Base-by-base conservation (phyloP, 495 filamentous ascomycete species). In the Penicillium odoratum region DNA sequence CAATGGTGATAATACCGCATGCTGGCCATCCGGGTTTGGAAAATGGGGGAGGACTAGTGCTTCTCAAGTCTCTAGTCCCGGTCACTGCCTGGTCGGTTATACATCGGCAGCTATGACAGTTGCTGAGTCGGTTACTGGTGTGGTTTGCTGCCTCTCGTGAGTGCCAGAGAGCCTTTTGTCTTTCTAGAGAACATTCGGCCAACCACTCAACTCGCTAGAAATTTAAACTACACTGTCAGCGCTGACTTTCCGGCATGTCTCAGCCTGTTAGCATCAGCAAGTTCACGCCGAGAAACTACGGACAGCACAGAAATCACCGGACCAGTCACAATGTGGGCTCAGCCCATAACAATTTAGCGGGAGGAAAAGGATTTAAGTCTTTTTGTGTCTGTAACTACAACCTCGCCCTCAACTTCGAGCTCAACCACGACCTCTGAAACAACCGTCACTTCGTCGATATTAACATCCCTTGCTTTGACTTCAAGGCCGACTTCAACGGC, bases 241-340 rank as follows among this genome's bases (percentile, higher is more conserved):
- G 8, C 9, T 11, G 1, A 9, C 1, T 36, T 11, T 8, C 33
- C 33, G 3, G 33, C 8, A 36, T 36, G 33, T 11, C 10, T 36
- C 33, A 36, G 33, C 13, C 10, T 11, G 13, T 36, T 36, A 36
- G 33, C 33, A 36, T 36, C 33, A 11, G 11, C 33, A 36, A 11
- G 9, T 36, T 36, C 33, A 36, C 33, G 33, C 33, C 33, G 21
- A 8, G 43, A 26, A 7, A 26, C 13, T 3, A 9, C 9, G 25
- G 15, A n/a, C 8, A 50, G 52, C 21, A 60, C 58, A 13, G 48
- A 52, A 30, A 43, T 58, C 40, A 26, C 46, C 4, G 65, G 62
- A 1, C 65, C 65, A 13, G 40, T 68, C n/a, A 68, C 65, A 3
- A 68, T 68, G 65, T 68, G 63, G 62, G 65, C 59, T 7, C 65